Evolutionary conservation across 2,329 filamentous ascomycete genomes (phyloP).

Genomic region (Fusarium dlaminii): DNA sequence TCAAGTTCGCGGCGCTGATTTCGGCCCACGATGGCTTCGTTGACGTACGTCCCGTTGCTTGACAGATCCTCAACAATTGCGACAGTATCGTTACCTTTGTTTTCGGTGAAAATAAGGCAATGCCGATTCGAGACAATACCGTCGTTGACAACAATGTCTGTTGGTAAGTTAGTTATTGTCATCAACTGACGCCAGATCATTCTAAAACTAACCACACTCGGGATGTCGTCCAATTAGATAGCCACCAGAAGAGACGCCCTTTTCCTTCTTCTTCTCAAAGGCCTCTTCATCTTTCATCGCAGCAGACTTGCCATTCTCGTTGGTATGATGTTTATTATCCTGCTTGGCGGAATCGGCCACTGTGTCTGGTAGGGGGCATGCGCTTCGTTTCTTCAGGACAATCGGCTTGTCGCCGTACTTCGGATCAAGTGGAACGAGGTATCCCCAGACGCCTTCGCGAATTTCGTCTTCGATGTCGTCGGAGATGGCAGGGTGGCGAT

Average conservation of each 20-base stretch:
- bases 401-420: conserved; percentile 72
- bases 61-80: conserved; percentile 93
- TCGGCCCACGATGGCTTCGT: conserved; percentile 87
- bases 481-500: conserved; percentile 75
- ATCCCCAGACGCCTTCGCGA: conserved; percentile 92
- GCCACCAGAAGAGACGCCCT: conserved; percentile 75
- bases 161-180: conserved; percentile 24
- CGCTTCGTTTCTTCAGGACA: conserved; percentile 77
- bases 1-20: conserved; percentile 91
- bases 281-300: conserved; percentile 64
- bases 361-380: conserved; percentile 70
- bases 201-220: conserved; percentile 78
- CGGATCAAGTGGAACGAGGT: conserved; percentile 83
- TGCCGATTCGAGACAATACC: conserved; percentile 89
- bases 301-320: conserved; percentile 57
- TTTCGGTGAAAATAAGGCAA: conserved; percentile 73
- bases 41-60: conserved; percentile 95
- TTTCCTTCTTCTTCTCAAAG: conserved; percentile 70
- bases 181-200: not conserved
- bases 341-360: conserved; percentile 50
- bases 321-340: conserved; percentile 52
- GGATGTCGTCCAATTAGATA: conserved; percentile 93
- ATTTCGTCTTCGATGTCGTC: conserved; percentile 88
- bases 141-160: conserved; percentile 77
- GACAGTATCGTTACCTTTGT: conserved; percentile 65